Conservation (phyloP, 257 asterid genomes). For the Anisodus acutangulus region DNA sequence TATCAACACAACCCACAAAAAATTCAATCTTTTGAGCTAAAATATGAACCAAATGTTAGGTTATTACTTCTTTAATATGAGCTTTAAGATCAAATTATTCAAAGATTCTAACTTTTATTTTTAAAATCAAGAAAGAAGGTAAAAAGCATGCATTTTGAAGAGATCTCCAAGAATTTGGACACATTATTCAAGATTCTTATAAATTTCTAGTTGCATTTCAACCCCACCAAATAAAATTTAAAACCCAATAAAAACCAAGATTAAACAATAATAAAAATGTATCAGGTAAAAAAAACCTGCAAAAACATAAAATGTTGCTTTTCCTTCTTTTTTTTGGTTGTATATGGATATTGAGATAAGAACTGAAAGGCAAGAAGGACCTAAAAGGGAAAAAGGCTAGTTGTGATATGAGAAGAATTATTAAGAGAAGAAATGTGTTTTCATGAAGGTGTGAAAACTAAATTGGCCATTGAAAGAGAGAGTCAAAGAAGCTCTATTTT, state of each 20-base stretch:
- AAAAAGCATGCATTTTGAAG: slow-evolving; percentile 19
- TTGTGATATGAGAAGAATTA: not conserved
- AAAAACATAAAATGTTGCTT: not conserved
- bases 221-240: not conserved
- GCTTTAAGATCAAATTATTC: not conserved
- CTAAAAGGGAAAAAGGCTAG: not conserved
- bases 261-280: not conserved
- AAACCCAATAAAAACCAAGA: not conserved
- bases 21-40: too few species aligned
- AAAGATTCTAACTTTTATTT: not conserved
- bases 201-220: not conserved
- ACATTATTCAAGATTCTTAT: slow-evolving; percentile 17
- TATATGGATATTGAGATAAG: not conserved
- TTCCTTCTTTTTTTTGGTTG: not conserved
- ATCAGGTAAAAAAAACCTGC: not conserved
- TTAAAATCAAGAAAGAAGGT: not conserved
- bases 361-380: not conserved
- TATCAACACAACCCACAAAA: not conserved
- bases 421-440: not conserved
- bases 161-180: not conserved
- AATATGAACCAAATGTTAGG: not conserved
- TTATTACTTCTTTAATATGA: too few species aligned
- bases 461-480: slow-evolving; percentile 43
- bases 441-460: slow-evolving; percentile 30
- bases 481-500: slow-evolving; percentile 51